Percentiles rank a stretch among this genome's conserved stretches.
Conservation (phyloP, 306 rosid genomes). For the Corylus americana region DNA sequence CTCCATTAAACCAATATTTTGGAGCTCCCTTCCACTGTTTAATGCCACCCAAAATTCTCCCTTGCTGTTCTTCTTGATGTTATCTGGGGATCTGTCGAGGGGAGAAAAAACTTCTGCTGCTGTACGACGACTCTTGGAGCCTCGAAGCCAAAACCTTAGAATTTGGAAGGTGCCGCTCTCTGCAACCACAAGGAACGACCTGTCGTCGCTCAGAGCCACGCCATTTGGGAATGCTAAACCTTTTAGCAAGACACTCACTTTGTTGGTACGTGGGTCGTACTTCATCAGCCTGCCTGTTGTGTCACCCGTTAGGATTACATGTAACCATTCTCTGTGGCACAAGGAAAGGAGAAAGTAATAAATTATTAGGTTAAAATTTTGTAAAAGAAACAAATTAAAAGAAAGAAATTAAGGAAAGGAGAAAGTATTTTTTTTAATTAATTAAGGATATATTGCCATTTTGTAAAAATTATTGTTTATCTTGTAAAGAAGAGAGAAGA, state of each 20-base stretch:
- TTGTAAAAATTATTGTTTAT: too few species aligned
- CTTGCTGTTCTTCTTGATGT: constrained; percentile 39
- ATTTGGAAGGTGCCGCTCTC: constrained; percentile 33
- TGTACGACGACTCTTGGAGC: constrained; percentile 8
- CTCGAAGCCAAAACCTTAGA: constrained; percentile 38
- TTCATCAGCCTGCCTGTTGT: constrained; percentile 54
- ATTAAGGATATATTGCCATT: too few species aligned
- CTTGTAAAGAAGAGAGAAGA: too few species aligned
- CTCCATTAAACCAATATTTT: neutral
- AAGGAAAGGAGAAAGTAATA: neutral
- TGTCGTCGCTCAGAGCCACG: constrained; percentile 59
- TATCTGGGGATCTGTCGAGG: constrained; percentile 50
- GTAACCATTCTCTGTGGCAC: constrained; percentile 31
- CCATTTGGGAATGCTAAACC: constrained; percentile 63
- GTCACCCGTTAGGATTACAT: constrained; percentile 42
- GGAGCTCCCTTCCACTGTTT: constrained; percentile 40
- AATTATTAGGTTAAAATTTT: too few species aligned
- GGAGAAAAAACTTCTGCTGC: constrained; percentile 26
- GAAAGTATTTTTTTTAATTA: too few species aligned
- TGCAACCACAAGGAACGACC: constrained; percentile 44
- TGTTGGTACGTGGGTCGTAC: constrained; percentile 43
- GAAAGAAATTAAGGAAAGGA: too few species aligned
- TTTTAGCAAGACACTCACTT: constrained; percentile 38
- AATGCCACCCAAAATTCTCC: constrained; percentile 65
- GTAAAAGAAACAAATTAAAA: too few species aligned